phyloP scores from a whole-genome alignment of 164 flowering plant species.

The Echeveria elegans region DNA sequence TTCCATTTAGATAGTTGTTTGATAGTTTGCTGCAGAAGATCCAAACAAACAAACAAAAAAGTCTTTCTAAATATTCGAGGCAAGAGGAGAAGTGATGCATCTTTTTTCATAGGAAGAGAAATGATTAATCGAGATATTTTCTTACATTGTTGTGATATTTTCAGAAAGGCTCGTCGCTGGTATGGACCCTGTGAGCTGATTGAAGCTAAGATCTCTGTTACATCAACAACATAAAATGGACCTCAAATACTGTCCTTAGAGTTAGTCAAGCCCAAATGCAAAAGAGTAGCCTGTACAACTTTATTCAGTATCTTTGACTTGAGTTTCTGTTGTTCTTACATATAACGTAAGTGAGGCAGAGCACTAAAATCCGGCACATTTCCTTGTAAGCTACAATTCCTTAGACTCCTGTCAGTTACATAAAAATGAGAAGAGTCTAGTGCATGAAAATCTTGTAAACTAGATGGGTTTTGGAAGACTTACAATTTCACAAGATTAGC shows the following conservation, averaged over 20 bases:
- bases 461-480: slow-evolving; percentile 9
- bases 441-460: not conserved
- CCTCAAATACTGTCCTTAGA: not conserved
- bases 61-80: not conserved
- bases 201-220: slow-evolving; percentile 78
- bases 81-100: not conserved
- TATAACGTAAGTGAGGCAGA: slow-evolving; percentile 38
- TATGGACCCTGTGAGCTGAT: slow-evolving; percentile 54
- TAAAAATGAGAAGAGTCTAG: not conserved
- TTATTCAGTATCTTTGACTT: not conserved
- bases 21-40: slow-evolving; percentile 57
- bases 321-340: slow-evolving; percentile 38
- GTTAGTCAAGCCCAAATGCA: not conserved
- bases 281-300: not conserved
- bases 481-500: slow-evolving; percentile 32
- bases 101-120: not conserved
- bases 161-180: slow-evolving; percentile 50
- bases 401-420: slow-evolving; percentile 33
- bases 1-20: slow-evolving; percentile 56
- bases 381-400: slow-evolving; percentile 81
- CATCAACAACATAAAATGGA: not conserved
- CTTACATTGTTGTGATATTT: slow-evolving; percentile 73
- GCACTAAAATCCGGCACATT: slow-evolving; percentile 60
- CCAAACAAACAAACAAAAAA: slow-evolving; percentile 1
- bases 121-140: not conserved